Evolutionary conservation across 108 stramenopile species (phyloP).

Genomic region (Pseudonitzschia multiseries): DNA sequence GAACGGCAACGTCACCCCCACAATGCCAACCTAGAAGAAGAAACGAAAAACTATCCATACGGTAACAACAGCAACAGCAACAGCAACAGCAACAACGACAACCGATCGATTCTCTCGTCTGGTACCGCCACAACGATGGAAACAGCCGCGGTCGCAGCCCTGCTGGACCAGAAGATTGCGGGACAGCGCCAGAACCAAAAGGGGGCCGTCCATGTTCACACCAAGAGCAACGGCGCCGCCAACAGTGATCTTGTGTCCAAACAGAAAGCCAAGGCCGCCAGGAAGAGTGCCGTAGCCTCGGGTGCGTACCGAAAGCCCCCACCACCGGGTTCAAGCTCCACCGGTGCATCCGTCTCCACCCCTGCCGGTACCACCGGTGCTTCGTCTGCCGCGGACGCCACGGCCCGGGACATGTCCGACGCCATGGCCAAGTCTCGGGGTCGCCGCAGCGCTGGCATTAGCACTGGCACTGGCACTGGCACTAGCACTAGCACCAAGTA

Average conservation of each 20-base stretch:
- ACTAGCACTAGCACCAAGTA: too few relatives aligned
- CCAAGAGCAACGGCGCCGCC: neutral
- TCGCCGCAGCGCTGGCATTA: neutral
- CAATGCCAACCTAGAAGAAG: neutral
- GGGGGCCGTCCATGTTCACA: neutral
- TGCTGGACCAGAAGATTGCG: conserved; percentile 17
- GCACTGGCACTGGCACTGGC: too few relatives aligned
- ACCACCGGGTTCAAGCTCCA: neutral
- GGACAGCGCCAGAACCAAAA: conserved; percentile 11
- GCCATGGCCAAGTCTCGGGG: conserved; percentile 8
- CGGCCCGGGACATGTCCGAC: neutral
- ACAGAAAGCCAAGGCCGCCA: conserved; percentile 9
- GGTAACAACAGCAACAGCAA: too few relatives aligned
- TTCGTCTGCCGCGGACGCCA: neutral
- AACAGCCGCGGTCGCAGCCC: conserved; percentile 11
- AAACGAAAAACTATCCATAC: neutral
- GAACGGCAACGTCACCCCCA: neutral
- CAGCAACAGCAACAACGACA: neutral
- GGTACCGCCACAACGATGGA: neutral
- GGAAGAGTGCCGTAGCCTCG: neutral
- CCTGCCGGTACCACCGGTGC: neutral
- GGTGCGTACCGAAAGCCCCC: neutral
- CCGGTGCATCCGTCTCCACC: neutral
- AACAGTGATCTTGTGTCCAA: neutral
- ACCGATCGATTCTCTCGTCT: neutral